These are phyloP conservation scores for Epichloe gansuensis DNA, from an alignment of 2,329 filamentous ascomycete genomes.

Conservation along the genomic window DNA sequence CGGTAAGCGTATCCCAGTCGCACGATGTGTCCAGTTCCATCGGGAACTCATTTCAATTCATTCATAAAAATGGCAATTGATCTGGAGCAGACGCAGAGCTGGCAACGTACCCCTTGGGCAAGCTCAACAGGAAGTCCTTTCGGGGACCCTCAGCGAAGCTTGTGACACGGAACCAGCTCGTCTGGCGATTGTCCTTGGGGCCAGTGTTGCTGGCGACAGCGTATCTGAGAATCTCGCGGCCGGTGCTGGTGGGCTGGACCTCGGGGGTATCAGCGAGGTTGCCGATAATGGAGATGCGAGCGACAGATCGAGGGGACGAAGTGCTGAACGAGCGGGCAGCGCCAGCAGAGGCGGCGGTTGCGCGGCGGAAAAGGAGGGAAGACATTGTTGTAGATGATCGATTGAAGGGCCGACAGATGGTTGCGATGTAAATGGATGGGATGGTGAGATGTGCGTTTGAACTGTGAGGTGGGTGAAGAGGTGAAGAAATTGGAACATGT, in stretches of 20 bases:
- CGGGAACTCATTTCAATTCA: not conserved
- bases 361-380: slow-evolving; percentile 39
- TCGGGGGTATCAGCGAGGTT: slow-evolving; percentile 73
- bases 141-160: slow-evolving; percentile 59
- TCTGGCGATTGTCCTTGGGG: slow-evolving; percentile 54
- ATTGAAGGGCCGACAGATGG: too few species aligned
- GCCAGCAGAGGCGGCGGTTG: slow-evolving; percentile 33
- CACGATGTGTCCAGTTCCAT: not conserved
- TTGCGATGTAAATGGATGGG: not conserved
- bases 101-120: slow-evolving; percentile 71
- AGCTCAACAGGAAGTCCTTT: slow-evolving; percentile 56
- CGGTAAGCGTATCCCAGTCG: slow-evolving; percentile 5
- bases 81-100: not conserved
- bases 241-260: slow-evolving; percentile 53
- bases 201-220: slow-evolving; percentile 58
- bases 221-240: slow-evolving; percentile 66
- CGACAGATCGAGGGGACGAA: slow-evolving; percentile 49
- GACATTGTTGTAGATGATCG: slow-evolving; percentile 22
- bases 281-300: slow-evolving; percentile 77
- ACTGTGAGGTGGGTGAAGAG: not conserved
- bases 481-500: not conserved
- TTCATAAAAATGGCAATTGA: too few species aligned
- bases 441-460: not conserved
- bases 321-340: slow-evolving; percentile 63
- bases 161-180: slow-evolving; percentile 74